Base-by-base conservation (phyloP, 2,329 filamentous ascomycete species). In the Pestalotiopsis sp. region DNA sequence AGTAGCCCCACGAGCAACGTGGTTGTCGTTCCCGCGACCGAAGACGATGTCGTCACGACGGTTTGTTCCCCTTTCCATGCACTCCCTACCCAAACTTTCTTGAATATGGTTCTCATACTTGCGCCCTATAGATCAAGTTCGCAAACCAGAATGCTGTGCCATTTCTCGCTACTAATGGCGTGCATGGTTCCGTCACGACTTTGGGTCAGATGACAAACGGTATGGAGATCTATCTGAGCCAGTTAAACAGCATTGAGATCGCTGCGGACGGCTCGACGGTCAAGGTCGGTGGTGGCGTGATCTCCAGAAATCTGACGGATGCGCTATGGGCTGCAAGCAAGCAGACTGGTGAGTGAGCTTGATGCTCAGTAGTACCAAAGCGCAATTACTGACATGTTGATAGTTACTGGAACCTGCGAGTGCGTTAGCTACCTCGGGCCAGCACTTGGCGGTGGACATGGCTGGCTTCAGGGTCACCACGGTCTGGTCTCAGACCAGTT, bases 401-500 rank as follows among this genome's bases (percentile, higher is more conserved):
- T 68, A 75, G 81, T 81, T 3, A 83, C 81, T 4, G 81, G 81
- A 65, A 76, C 73, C 1, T 86, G 84, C 69, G 82, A 84, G 71
- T 86, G 83, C 69, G 81, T 82, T 35, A 80, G 83, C 64, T 17
- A 79, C 55, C 70, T 84, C 1, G 84, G 83, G 0, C 85, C 85
- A 0, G 85, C 79, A 0, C 81, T 90, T 0, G 88, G 88, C 2
- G 88, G 88, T 66, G 87, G 88, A 3, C 83, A 87, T 73, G 86
- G 87, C 39, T 81, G 81, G 77, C 81, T 86, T 4, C 83, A 87
- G 72, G 85, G 87, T 1, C 81, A 79, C 38, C 77, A 88, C 68
- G 86, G 87, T 1, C 80, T 89, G 2, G 76, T 86, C 2, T 75
- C 82, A 0, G 88, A 89, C 69, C 82, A 89, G 64, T 81, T 88